Percentiles rank a stretch among this genome's conserved stretches.
Conservation (phyloP, 2,329 filamentous ascomycete species). For the Hymenoscyphus linearis region DNA sequence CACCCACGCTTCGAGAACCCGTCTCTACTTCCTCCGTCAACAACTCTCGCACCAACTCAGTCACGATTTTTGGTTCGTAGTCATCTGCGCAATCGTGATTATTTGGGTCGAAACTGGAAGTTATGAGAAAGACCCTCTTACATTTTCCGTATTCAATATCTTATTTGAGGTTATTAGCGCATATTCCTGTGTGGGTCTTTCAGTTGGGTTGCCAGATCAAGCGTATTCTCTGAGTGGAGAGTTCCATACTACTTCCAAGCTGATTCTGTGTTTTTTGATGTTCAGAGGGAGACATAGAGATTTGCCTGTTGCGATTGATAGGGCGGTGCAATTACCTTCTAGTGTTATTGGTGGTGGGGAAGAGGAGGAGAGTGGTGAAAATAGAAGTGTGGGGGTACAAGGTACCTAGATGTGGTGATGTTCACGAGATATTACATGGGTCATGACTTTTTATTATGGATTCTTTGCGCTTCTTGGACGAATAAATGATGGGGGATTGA, state of each 20-base stretch:
- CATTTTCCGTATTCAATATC: constrained; percentile 55
- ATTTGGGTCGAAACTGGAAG: constrained; percentile 54
- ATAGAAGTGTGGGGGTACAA: background rate
- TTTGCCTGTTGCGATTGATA: constrained; percentile 50
- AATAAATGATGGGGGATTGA: too few species aligned
- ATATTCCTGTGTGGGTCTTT: constrained; percentile 59
- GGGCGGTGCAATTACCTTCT: constrained; percentile 36
- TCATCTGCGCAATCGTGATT: constrained; percentile 55
- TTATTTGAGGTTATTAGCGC: constrained; percentile 52
- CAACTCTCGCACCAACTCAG: constrained; percentile 59
- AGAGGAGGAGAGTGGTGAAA: constrained; percentile 1
- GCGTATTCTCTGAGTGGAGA: constrained; percentile 51
- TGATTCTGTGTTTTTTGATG: constrained; percentile 54
- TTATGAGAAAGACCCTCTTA: constrained; percentile 45
- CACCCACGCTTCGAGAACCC: background rate
- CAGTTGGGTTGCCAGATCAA: constrained; percentile 47
- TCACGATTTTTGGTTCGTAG: constrained; percentile 63
- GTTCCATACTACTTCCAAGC: constrained; percentile 50
- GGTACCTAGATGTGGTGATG: background rate
- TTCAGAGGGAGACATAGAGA: constrained; percentile 51
- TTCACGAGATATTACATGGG: background rate
- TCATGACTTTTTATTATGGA: too few species aligned
- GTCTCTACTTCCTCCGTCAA: constrained; percentile 24
- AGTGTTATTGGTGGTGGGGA: background rate
- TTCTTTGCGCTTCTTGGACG: too few species aligned